Base-by-base conservation (phyloP, 2,329 filamentous ascomycete genomes). In the Drechslerella coelobrocha region DNA sequence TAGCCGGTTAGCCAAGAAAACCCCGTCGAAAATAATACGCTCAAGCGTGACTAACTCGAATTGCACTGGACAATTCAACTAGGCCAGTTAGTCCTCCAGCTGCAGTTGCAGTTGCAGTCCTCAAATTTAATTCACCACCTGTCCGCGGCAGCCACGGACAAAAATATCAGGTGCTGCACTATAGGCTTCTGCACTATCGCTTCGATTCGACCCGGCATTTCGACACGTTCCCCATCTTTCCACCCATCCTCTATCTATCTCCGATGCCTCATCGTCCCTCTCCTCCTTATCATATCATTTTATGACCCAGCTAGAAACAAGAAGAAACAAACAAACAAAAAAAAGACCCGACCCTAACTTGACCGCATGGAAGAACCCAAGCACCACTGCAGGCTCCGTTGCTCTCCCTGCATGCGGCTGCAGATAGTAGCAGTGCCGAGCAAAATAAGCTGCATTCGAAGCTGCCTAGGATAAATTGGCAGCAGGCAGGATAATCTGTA, bases 401-500 rank as follows among this genome's bases (percentile, higher is more conserved):
- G 12, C 34, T 39, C 34, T 10, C 12, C 34, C 12, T 39, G 34
- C 34, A 39, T 39, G 12, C 34, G 34, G 4, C 34, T 39, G 34
- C 34, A 6, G 34, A 10, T 14, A n/a, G 29, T 19, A 29, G 63
- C 55, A 68, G 63, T 43, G 56, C 63, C 63, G 29, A 68, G 56
- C 48, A n/a, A 31, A 61, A 68, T 61, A 68, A 61, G 56, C 56
- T 52, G 56, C 55, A 60, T 55, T 29, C 34, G n/a, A n/a, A 65
- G 39, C 23, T 50, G 50, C 56, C 43, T 69, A 52, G 65, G 45
- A 48, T 62, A 51, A 62, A 69, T 57, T 62, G 57, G 37, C 51
- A 68, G 55, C 10, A 55, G 26, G 51, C 54, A 68, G 62, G 54
- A 68, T 53, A 9, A 61, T 45, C 65, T 69, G 65, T 69, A 59